Evolutionary conservation across 192 early-diverging fungal species (phyloP), one percentile per base, ranked within the genome.

Genomic region (Podochytrium sp.): DNA sequence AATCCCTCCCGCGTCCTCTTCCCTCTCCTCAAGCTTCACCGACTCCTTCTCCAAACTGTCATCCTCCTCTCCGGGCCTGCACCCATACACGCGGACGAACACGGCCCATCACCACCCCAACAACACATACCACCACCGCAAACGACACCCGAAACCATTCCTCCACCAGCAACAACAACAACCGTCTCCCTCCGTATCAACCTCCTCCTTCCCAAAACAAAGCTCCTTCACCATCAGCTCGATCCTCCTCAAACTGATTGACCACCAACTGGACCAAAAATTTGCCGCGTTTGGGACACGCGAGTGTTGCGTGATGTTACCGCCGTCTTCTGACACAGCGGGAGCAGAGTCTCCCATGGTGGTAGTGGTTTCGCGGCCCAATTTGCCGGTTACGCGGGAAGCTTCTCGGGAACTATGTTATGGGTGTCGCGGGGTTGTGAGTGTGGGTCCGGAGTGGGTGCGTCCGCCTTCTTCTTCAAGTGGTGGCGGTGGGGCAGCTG

Each of bases 221-320:
- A 55, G 27, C 12, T 27, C 66, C 12, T 69, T 69, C 25, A 34
- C 20, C 12, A 69, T 69, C 53, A 56, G 51, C 38, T 2, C 50
- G 18, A 39, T 69, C 34, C 66, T 69, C 34, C 34, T 69, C 2
- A 69, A 69, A 69, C 29, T 69, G n/a, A 69, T 69, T 55, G 66
- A 69, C 53, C 51, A 52, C n/a, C 66, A 69, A 55, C 53, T 69
- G 2, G 66, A 69, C 52, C 4, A 25, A 29, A 69, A 69, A 35
- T 56, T 69, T 33, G 40, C 27, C 37, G 66, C 18, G 16, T 69
- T 55, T 33, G 20, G 6, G 4, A 35, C 34, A 12, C 23, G 25
- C 33, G 30, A 16, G 32, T 61, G 52, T 23, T 47, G 27, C 55
- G 25, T 57, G 55, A 27, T 10, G 16, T 34, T 34, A 20, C 23